Evolutionary conservation across 177 flowering plant genomes (phyloP), one percentile per base, ranked within the genome.

Genomic region (Vitis hybrid): DNA sequence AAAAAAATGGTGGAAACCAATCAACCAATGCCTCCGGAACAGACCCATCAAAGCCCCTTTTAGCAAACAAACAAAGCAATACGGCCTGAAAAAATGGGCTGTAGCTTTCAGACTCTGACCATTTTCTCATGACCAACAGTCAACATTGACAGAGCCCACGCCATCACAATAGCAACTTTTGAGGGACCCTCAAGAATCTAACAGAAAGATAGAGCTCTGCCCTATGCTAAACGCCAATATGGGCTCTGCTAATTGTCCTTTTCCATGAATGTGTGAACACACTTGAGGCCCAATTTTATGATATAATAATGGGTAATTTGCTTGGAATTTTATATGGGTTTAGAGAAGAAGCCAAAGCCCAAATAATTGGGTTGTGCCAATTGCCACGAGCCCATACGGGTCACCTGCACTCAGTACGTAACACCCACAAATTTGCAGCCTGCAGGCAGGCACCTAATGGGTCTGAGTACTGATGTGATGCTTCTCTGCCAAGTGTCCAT

Each of bases 131-230:
- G 21, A 50, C 17, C 52, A 59, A n/a, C 56, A 67, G 75, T 72
- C 75, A 66, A 66, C 62, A 67, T 4, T 66, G n/a, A 54, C 45
- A 18, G 40, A n/a, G 70, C 45, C 2, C n/a, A 14, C 30, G 11
- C 21, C 8, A 21, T 8, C 2, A n/a, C 19, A 10, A 34, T 55
- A 72, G 61, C 17, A 50, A 59, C 48, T 55, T 61, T 17, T 66
- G 15, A 19, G 68, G 66, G 49, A 54, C 75, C 66, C 66, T 6
- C 48, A 8, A 72, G 70, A 61, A 72, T 72, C 75, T 67, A 72
- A 67, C 56, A 67, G 76, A 52, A 48, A 34, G 6, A 52, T 51
- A 60, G 66, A 9, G 59, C n/a, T 17, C n/a, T 3, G 18, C n/a
- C 72, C 58, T n/a, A 14, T 7, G 34, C 65, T 61, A 67, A 52